Evolutionary conservation across 139 green algal species (phyloP).

Genomic region (Chlamydomonas urium): DNA sequence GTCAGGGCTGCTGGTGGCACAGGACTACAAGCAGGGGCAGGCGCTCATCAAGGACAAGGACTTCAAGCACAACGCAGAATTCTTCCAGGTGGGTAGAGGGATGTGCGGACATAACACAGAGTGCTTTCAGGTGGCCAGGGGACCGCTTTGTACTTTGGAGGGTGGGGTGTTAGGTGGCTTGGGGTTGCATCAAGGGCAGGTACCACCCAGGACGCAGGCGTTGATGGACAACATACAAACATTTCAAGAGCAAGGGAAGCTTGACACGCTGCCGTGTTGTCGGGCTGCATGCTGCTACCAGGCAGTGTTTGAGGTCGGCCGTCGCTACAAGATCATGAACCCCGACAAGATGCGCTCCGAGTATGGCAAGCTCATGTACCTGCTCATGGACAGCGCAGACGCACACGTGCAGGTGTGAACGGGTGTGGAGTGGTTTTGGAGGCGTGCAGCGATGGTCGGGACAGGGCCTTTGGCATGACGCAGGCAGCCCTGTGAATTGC

Average conservation of each 20-base stretch:
- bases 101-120: no score
- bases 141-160: no score
- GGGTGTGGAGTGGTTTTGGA: neutral
- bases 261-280: no score
- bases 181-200: no score
- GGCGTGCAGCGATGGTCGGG: neutral
- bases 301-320: conserved; percentile 81
- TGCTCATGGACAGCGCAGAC: conserved; percentile 73
- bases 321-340: conserved; percentile 93
- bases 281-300: conserved; percentile 13
- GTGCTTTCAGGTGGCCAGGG: no score
- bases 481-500: neutral
- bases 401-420: conserved; percentile 28
- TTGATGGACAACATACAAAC: no score
- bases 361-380: conserved; percentile 88
- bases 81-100: conserved; percentile 86
- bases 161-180: no score
- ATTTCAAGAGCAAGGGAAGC: no score
- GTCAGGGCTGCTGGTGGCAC: conserved; percentile 62
- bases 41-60: conserved; percentile 72
- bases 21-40: conserved; percentile 85
- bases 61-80: conserved; percentile 69
- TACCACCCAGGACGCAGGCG: no score
- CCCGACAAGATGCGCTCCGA: conserved; percentile 90
- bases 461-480: neutral